phyloP scores from a whole-genome alignment of 2,329 filamentous ascomycete species.

The Alternaria sp. region DNA sequence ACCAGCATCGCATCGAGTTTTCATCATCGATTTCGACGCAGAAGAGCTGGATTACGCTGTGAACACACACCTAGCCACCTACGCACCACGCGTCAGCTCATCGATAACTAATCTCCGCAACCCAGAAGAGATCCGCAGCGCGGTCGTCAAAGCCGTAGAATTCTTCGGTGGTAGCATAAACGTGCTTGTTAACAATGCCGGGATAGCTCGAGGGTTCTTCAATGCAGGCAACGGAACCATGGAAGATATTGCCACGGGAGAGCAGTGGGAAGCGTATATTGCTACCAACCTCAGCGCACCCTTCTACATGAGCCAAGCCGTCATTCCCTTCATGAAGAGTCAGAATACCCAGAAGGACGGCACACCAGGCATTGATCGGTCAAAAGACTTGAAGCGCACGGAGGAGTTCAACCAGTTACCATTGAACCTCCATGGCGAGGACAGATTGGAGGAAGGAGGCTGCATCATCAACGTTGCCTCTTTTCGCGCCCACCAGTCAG shows the following conservation, averaged over 20 bases:
- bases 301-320: constrained; percentile 36
- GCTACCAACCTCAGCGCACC: constrained; percentile 35
- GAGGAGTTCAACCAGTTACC: constrained; percentile 33
- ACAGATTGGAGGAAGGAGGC: constrained; percentile 37
- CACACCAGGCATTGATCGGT: constrained; percentile 23
- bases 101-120: constrained; percentile 53
- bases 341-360: constrained; percentile 27
- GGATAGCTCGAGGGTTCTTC: constrained; percentile 36
- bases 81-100: constrained; percentile 39
- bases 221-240: constrained; percentile 36
- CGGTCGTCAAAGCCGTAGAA: constrained; percentile 49
- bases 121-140: constrained; percentile 35
- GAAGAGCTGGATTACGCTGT: constrained; percentile 46
- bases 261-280: constrained; percentile 38
- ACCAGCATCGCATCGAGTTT: constrained; percentile 53
- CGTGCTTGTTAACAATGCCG: constrained; percentile 45
- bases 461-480: constrained; percentile 58
- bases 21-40: constrained; percentile 56
- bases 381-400: constrained; percentile 31
- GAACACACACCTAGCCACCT: constrained; percentile 42
- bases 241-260: constrained; percentile 33
- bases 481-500: constrained; percentile 60
- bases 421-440: constrained; percentile 30
- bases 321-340: constrained; percentile 36
- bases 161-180: constrained; percentile 49